phyloP scores from a whole-genome alignment of 1,284 basidiomycete genomes.

The Rhodotorula glutinis region DNA sequence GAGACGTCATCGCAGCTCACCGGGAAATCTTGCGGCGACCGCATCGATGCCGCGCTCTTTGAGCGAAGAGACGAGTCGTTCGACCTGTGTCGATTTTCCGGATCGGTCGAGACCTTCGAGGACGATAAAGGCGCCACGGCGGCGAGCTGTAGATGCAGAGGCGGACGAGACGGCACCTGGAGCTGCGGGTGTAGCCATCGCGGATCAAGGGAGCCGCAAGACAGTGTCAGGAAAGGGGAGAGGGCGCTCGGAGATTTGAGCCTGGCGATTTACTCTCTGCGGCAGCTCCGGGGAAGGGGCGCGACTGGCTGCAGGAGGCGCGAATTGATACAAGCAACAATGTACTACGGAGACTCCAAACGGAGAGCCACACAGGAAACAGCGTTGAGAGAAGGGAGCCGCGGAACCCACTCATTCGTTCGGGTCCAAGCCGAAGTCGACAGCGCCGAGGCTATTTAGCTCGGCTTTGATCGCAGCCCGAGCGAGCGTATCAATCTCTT shows the following conservation, averaged over 20 bases:
- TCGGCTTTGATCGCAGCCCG: constrained; percentile 74
- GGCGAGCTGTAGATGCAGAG: neutral
- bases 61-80: constrained; percentile 59
- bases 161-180: no score
- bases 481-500: constrained; percentile 76
- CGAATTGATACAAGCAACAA: neutral
- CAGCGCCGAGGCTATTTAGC: constrained; percentile 57
- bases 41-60: constrained; percentile 51
- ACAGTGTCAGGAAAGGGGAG: no score
- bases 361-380: no score
- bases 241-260: no score
- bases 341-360: no score
- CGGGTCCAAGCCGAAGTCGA: constrained; percentile 4
- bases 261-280: no score
- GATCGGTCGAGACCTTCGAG: constrained; percentile 91
- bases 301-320: neutral
- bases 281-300: no score
- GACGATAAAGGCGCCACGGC: constrained; percentile 76
- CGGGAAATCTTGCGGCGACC: constrained; percentile 71
- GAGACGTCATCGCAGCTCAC: constrained; percentile 51
- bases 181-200: neutral
- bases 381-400: no score
- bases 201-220: no score
- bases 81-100: constrained; percentile 83
- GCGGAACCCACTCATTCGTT: neutral